phyloP scores from a whole-genome alignment of 2,329 filamentous ascomycete genomes.

The Botrytis galanthina region DNA sequence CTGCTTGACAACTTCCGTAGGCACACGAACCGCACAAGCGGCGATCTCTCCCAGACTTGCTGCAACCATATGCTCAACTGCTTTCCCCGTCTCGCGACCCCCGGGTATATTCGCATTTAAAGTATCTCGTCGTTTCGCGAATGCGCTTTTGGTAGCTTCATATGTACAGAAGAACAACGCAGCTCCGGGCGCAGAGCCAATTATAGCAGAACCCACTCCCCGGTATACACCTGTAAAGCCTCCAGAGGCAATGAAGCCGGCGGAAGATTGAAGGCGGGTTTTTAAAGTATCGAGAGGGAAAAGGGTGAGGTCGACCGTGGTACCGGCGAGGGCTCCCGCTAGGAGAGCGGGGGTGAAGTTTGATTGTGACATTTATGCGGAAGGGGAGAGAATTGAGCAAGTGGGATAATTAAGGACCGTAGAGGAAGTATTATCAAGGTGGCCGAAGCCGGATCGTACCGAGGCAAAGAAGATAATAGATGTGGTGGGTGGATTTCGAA shows the following conservation, averaged over 20 bases:
- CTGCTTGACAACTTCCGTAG: slow-evolving; percentile 97
- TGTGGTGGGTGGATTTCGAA: not conserved
- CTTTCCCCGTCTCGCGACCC: slow-evolving; percentile 36
- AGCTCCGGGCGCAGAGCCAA: slow-evolving; percentile 89
- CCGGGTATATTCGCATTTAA: slow-evolving; percentile 11
- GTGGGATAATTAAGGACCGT: not conserved
- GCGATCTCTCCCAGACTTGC: slow-evolving; percentile 86
- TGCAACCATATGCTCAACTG: slow-evolving; percentile 73
- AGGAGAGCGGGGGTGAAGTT: slow-evolving; percentile 61
- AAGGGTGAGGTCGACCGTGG: slow-evolving; percentile 93
- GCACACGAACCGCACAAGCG: slow-evolving; percentile 87
- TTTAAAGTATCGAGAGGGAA: slow-evolving; percentile 99
- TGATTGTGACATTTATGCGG: slow-evolving; percentile 37
- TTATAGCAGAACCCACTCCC: slow-evolving; percentile 82
- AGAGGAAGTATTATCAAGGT: not conserved
- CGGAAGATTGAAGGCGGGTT: slow-evolving; percentile 85
- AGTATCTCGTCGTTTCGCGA: not conserved
- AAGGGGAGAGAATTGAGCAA: slow-evolving; percentile 15
- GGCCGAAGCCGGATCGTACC: slow-evolving; percentile 12
- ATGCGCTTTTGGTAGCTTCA: slow-evolving; percentile 65
- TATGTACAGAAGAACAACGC: slow-evolving; percentile 98
- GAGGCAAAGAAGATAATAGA: slow-evolving; percentile 4
- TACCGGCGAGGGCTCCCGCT: slow-evolving; percentile 88
- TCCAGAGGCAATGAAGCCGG: slow-evolving; percentile 76
- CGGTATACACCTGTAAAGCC: slow-evolving; percentile 92